Percentiles rank a stretch among this genome's conserved stretches.
Conservation (phyloP, 2,329 filamentous ascomycete species). For the Cladosporium sp. region DNA sequence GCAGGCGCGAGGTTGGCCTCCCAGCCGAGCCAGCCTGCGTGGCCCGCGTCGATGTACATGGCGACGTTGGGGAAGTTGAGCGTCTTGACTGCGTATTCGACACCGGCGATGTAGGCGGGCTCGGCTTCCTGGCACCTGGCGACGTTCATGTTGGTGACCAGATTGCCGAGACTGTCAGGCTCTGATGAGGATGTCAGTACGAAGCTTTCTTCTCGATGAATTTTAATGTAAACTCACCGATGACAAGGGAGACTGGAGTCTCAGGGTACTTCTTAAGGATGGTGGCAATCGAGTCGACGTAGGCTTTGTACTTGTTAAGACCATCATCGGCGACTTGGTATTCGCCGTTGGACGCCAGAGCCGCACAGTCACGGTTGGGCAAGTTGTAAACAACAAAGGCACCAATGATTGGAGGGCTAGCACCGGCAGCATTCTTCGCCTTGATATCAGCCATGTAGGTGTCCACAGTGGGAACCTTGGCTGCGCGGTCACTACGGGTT, state of each 20-base stretch:
- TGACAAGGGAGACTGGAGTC: constrained; percentile 46
- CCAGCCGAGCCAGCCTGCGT: constrained; percentile 64
- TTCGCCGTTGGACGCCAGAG: constrained; percentile 61
- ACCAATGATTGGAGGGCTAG: constrained; percentile 43
- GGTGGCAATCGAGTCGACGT: constrained; percentile 52
- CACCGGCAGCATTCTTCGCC: constrained; percentile 44
- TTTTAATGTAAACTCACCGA: constrained; percentile 35
- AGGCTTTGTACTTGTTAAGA: constrained; percentile 49
- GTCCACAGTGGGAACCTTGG: constrained; percentile 47
- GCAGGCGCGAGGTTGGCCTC: constrained; percentile 53
- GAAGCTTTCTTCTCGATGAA: background rate
- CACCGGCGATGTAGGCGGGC: constrained; percentile 51
- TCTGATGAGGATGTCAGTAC: constrained; percentile 40
- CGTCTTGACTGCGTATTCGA: constrained; percentile 52
- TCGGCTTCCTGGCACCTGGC: constrained; percentile 52
- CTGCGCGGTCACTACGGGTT: constrained; percentile 36
- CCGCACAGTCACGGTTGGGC: constrained; percentile 61
- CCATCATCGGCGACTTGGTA: constrained; percentile 52
- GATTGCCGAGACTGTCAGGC: constrained; percentile 59
- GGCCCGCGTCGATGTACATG: constrained; percentile 62
- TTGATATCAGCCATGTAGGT: constrained; percentile 47
- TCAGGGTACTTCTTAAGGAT: constrained; percentile 53
- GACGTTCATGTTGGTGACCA: constrained; percentile 57
- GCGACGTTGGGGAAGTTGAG: constrained; percentile 59
- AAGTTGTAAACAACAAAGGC: constrained; percentile 61